Conservation (phyloP, 2,329 filamentous ascomycete genomes). For the Penicillium fuscoglaucum region DNA sequence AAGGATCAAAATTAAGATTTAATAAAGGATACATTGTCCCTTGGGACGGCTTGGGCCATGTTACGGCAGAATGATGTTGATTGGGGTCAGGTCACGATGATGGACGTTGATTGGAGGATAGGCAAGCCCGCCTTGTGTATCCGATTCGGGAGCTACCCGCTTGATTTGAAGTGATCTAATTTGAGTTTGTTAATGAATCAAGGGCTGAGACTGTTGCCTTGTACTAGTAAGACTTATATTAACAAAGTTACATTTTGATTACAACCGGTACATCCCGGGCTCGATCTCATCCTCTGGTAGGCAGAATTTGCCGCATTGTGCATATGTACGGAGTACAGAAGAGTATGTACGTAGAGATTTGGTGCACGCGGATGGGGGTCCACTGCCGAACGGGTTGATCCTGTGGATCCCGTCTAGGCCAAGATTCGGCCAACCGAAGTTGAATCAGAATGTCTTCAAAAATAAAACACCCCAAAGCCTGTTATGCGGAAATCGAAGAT, state of each 20-base stretch:
- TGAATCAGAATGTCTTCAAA: background rate
- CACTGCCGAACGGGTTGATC: background rate
- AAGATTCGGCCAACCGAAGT: background rate
- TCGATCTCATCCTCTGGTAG: background rate
- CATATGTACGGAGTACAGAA: background rate
- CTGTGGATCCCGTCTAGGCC: background rate
- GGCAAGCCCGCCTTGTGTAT: too few relatives aligned
- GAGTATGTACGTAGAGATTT: background rate
- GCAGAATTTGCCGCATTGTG: background rate
- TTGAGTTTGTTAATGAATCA: background rate
- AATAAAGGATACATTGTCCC: background rate
- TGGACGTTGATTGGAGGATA: too few relatives aligned
- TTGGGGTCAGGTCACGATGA: too few relatives aligned
- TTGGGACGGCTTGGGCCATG: background rate
- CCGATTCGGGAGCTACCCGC: background rate
- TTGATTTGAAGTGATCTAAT: background rate
- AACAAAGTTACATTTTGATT: background rate
- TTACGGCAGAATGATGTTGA: too few relatives aligned
- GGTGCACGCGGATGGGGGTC: background rate
- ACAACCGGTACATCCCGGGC: background rate
- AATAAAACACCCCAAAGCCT: too few relatives aligned
- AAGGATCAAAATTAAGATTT: background rate
- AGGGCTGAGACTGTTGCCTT: background rate
- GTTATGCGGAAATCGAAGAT: background rate
- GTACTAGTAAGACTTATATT: background rate